Conservation (phyloP, 108 stramenopile species). For the Aurantiochytrium sp. region DNA sequence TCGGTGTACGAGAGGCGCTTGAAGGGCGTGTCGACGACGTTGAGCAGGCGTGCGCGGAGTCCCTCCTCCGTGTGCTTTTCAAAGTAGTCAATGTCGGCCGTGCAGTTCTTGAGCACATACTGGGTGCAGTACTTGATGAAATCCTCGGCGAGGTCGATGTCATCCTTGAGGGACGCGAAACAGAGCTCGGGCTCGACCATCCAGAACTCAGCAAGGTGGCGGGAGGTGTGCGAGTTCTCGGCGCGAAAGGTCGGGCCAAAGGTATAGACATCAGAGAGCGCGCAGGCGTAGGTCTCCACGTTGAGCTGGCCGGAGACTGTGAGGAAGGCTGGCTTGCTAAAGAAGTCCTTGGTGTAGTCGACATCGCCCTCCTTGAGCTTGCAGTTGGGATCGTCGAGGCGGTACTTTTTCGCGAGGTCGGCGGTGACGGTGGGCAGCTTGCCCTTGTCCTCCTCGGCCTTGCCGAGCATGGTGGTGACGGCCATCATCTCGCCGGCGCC, state of each 20-base stretch:
- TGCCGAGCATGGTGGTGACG: slow-evolving; percentile 60
- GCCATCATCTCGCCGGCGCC: slow-evolving; percentile 89
- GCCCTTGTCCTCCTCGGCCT: slow-evolving; percentile 42
- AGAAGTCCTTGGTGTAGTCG: slow-evolving; percentile 72
- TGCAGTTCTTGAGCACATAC: slow-evolving; percentile 78
- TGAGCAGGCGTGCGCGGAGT: slow-evolving; percentile 56
- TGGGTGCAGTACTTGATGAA: slow-evolving; percentile 82
- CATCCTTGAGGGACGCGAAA: slow-evolving; percentile 72
- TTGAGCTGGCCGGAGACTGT: slow-evolving; percentile 89
- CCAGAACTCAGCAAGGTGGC: slow-evolving; percentile 90
- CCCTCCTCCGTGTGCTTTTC: slow-evolving; percentile 68
- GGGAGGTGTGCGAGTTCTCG: slow-evolving; percentile 86
- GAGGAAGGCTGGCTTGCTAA: slow-evolving; percentile 65
- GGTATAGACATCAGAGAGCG: slow-evolving; percentile 85
- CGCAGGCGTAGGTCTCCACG: slow-evolving; percentile 83
- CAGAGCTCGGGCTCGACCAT: slow-evolving; percentile 88
- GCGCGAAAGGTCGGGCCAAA: slow-evolving; percentile 89
- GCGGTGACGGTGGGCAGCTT: slow-evolving; percentile 47
- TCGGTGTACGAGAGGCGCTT: slow-evolving; percentile 76
- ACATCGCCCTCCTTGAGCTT: slow-evolving; percentile 50
- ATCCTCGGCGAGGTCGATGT: slow-evolving; percentile 84
- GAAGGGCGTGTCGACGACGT: slow-evolving; percentile 68
- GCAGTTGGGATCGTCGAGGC: slow-evolving; percentile 46
- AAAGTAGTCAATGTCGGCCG: slow-evolving; percentile 78
- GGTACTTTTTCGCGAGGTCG: slow-evolving; percentile 35